Base-by-base conservation (phyloP, 306 rosid genomes). In the Erythrophleum fordii region DNA sequence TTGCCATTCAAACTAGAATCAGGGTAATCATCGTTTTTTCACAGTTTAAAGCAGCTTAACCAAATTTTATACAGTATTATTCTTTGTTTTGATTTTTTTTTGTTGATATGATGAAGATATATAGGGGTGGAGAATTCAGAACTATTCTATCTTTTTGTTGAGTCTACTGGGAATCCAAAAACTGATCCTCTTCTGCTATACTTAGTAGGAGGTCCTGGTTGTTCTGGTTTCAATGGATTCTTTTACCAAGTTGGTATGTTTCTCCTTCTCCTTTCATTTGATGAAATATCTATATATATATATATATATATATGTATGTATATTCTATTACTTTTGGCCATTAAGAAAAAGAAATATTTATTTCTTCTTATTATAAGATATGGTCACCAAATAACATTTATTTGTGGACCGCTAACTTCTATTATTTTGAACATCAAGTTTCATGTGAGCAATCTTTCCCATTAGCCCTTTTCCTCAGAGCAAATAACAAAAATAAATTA, bases 161-260 rank as follows among this genome's bases (percentile, higher is more conserved):
- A 66, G 25, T 66, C 72, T 1, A 66, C 72, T 3, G 72, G 51
- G 9, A 11, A 66, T n/a, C 72, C 49, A 66, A 10, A 11, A 22
- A 35, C 29, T 66, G 72, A 66, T 42, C 72, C 72, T 39, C 72
- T 66, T 66, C 29, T 66, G 17, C 3, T 66, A 37, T 66, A 66
- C 29, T 66, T 66, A 20, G 31, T 66, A 23, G 72, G 31, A 39
- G 51, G 72, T 10, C 72, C 72, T 66, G 72, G 72, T 3, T 66
- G 72, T 39, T 66, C 72, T 37, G 49, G 28, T 10, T 20, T 39
- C 8, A 66, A 39, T 66, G 72, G 51, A 39, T 39, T 66, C 6
- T 66, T 66, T 25, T 39, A 8, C 10, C 51, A 66, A 39, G 13
- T 14, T 39, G 72, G 72, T 66, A 66, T 66, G n/a, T n/a, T n/a